Conservation (phyloP, 2,329 filamentous ascomycete genomes). For the Macrophomina pseudophaseolina region DNA sequence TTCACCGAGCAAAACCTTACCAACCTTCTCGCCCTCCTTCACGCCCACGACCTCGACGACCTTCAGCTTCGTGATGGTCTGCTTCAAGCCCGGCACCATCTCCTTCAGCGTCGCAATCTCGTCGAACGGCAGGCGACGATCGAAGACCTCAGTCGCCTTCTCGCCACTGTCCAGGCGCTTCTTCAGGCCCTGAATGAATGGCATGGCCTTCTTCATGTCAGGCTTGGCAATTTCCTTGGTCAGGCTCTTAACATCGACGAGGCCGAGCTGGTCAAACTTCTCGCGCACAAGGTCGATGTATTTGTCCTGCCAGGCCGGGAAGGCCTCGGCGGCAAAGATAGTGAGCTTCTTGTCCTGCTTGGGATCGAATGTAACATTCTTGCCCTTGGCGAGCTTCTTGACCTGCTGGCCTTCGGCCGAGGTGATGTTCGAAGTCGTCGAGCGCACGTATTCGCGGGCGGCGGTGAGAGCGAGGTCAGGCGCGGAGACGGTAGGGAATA, state of each 20-base stretch:
- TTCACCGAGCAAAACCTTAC: slow-evolving; percentile 59
- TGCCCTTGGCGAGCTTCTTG: slow-evolving; percentile 94
- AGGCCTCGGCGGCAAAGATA: slow-evolving; percentile 79
- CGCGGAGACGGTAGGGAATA: slow-evolving; percentile 72
- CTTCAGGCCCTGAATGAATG: slow-evolving; percentile 89
- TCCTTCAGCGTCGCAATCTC: slow-evolving; percentile 76
- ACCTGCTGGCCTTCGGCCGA: slow-evolving; percentile 81
- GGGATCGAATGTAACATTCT: slow-evolving; percentile 82
- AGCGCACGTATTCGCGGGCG: slow-evolving; percentile 80
- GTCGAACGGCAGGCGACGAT: slow-evolving; percentile 85
- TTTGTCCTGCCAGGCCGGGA: slow-evolving; percentile 89
- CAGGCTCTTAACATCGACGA: slow-evolving; percentile 82
- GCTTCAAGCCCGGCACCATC: slow-evolving; percentile 81
- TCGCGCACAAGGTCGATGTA: slow-evolving; percentile 81
- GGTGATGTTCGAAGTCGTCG: slow-evolving; percentile 77
- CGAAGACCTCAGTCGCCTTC: slow-evolving; percentile 73
- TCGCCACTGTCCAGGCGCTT: slow-evolving; percentile 73
- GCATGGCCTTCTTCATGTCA: slow-evolving; percentile 98
- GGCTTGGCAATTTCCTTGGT: slow-evolving; percentile 80
- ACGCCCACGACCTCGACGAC: slow-evolving; percentile 75
- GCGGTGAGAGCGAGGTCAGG: slow-evolving; percentile 73
- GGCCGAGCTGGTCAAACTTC: slow-evolving; percentile 66
- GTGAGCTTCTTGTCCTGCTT: slow-evolving; percentile 91
- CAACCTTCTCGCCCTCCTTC: slow-evolving; percentile 71
- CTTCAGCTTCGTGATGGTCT: slow-evolving; percentile 70